Percentiles rank a stretch among this genome's conserved stretches.
phyloP scores from a whole-genome alignment of 305 asterid species.

The Ilex paraguariensis region DNA sequence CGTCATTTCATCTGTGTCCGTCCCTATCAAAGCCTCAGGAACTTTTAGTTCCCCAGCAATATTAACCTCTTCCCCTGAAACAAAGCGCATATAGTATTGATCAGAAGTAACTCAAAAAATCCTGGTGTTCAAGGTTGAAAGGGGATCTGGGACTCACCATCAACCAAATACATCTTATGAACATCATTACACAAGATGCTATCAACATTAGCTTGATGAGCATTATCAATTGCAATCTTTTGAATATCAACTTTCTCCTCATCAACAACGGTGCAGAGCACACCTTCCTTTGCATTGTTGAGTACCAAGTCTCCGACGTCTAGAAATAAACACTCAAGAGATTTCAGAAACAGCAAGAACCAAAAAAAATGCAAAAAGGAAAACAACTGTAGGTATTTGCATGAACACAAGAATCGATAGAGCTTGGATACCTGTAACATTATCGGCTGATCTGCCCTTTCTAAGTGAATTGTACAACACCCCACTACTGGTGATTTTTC shows the following conservation, averaged over 20 bases:
- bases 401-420: conserved; percentile 2
- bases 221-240: conserved; percentile 23
- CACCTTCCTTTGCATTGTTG: conserved; percentile 34
- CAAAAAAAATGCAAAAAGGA: neutral
- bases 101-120: conserved; percentile 12
- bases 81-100: conserved; percentile 5
- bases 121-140: conserved; percentile 6
- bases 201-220: conserved; percentile 24
- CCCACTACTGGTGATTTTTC: conserved; percentile 68
- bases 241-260: conserved; percentile 37
- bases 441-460: conserved; percentile 55
- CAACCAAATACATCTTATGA: conserved; percentile 26
- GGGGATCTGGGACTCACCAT: conserved; percentile 16
- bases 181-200: conserved; percentile 28
- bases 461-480: conserved; percentile 48
- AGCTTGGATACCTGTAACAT: conserved; percentile 48
- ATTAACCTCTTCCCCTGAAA: conserved; percentile 33
- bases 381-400: neutral
- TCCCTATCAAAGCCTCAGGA: conserved; percentile 29
- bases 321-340: conserved; percentile 5
- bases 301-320: conserved; percentile 44
- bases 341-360: conserved; percentile 5
- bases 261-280: conserved; percentile 23
- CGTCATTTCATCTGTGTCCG: conserved; percentile 10
- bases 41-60: conserved; percentile 29